Evolutionary conservation across 257 asterid species (phyloP), one percentile per base, ranked within the genome.

Genomic region (Petunia axillaris): DNA sequence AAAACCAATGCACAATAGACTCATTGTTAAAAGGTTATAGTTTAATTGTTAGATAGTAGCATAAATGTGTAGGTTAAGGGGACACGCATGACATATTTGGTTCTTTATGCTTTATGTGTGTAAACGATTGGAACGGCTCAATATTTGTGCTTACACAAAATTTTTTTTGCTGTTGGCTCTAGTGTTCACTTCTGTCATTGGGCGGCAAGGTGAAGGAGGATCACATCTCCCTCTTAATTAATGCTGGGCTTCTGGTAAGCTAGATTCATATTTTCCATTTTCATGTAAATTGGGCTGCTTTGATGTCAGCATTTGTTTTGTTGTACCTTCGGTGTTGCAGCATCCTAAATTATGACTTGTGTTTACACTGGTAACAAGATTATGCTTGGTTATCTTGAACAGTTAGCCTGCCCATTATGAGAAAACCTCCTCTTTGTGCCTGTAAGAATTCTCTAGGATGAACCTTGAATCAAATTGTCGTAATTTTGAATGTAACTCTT

Each of bases 121-220:
- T 71, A 36, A 10, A 25, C 35, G 44, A 71, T 71, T 71, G 3
- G 44, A 71, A 71, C 44, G 5, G 10, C 44, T 71, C 59, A 9
- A 70, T 16, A 46, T 71, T 71, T 71, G 44, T 71, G 43, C 77
- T 71, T 71, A 71, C 77, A 10, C 11, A 39, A 10, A 46, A 71
- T 48, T 35, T 46, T 48, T 48, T 48, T 71, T 71, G 64, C 9
- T 79, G 80, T 84, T 84, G 80, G 46, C 60, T 83, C 89, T 91
- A 96, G 99, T 84, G 87, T 66, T 87, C 93, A n/a, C 92, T 92
- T 86, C 92, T 96, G 52, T 91, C 97, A 0, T 79, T 86, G 84
- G 97, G 92, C 39, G 99, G 99, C 81, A 91, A 87, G 89, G 98
- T 94, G 91, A 87, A 89, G 87, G 99, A 96, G 83, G 94, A 92